These are phyloP conservation scores for Pseudogymnoascus sp. DNA, from an alignment of 2,329 filamentous ascomycete genomes.

Conservation along the genomic window DNA sequence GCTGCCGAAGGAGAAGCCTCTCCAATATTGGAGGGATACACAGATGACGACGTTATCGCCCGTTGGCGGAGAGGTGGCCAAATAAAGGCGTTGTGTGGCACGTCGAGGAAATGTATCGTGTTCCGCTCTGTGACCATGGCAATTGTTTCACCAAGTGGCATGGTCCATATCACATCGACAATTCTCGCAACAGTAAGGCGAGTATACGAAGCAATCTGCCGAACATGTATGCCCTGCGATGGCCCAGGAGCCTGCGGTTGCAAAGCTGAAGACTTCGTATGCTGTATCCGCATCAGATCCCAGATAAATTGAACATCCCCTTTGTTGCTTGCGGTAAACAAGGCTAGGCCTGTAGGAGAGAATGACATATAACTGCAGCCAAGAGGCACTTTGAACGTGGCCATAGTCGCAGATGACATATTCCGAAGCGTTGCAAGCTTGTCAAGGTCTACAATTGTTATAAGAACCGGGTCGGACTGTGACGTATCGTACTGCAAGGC, in stretches of 20 bases:
- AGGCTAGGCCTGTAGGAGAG: constrained; percentile 60
- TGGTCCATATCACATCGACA: constrained; percentile 81
- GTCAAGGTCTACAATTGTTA: constrained; percentile 67
- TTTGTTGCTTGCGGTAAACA: constrained; percentile 74
- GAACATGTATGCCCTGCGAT: constrained; percentile 49
- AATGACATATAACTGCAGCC: constrained; percentile 79
- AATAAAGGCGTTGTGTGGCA: constrained; percentile 72
- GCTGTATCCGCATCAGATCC: constrained; percentile 62
- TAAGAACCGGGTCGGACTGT: constrained; percentile 59
- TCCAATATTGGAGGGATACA: constrained; percentile 4
- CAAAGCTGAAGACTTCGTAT: constrained; percentile 52
- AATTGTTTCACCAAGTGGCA: constrained; percentile 69
- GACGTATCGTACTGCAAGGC: constrained; percentile 40
- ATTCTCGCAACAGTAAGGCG: constrained; percentile 88
- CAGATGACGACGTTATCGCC: constrained; percentile 22
- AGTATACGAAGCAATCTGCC: constrained; percentile 80
- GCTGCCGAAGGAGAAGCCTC: constrained; percentile 39
- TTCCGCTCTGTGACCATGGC: constrained; percentile 89
- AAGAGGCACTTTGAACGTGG: constrained; percentile 61
- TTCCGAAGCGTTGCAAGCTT: constrained; percentile 41
- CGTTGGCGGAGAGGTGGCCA: constrained; percentile 67
- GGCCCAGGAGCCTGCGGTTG: constrained; percentile 34
- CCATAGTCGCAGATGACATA: constrained; percentile 44
- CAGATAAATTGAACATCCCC: constrained; percentile 78
- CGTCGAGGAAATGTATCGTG: constrained; percentile 87